These are phyloP conservation scores for Cyberlindnera meyerae DNA, from an alignment of 805 yeast species.

Conservation along the genomic window DNA sequence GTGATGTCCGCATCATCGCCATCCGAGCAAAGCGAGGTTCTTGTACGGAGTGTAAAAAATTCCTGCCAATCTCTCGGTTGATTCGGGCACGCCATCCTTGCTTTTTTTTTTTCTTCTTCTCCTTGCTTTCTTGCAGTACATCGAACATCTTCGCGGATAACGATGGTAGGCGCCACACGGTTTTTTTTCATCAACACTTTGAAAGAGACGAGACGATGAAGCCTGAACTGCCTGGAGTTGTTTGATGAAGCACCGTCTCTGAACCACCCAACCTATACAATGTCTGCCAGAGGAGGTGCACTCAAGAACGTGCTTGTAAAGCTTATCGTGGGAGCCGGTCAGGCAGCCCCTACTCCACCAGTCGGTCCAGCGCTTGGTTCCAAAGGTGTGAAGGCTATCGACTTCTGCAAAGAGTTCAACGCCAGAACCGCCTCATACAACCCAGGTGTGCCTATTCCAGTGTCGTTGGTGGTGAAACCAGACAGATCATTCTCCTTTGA, in stretches of 20 bases:
- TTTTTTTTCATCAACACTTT: slow-evolving; percentile 3
- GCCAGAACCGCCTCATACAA: slow-evolving; percentile 87
- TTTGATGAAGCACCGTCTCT: neutral
- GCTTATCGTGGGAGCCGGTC: slow-evolving; percentile 92
- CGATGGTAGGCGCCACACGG: neutral
- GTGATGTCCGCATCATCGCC: too few species aligned
- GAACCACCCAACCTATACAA: slow-evolving; percentile 1
- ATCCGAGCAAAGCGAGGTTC: too few species aligned
- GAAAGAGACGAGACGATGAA: neutral
- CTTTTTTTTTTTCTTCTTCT: neutral
- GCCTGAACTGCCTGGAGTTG: neutral
- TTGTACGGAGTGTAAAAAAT: too few species aligned
- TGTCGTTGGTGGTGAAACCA: slow-evolving; percentile 78
- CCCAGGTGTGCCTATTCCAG: slow-evolving; percentile 90
- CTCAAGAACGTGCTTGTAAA: slow-evolving; percentile 59
- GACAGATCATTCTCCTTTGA: slow-evolving; percentile 87
- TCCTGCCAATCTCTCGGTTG: too few species aligned
- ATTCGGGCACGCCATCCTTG: too few species aligned
- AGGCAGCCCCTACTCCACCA: slow-evolving; percentile 98
- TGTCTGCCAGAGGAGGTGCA: slow-evolving; percentile 26
- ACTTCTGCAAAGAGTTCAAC: slow-evolving; percentile 96
- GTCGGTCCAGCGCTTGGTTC: slow-evolving; percentile 99
- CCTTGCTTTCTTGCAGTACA: neutral
- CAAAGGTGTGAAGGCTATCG: slow-evolving; percentile 97
- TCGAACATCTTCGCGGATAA: neutral